A percentile compares a stretch with the other conserved stretches of the same genome.
Conservation (phyloP, 129 eudicot genomes). For the Heracleum sosnowskyi region DNA sequence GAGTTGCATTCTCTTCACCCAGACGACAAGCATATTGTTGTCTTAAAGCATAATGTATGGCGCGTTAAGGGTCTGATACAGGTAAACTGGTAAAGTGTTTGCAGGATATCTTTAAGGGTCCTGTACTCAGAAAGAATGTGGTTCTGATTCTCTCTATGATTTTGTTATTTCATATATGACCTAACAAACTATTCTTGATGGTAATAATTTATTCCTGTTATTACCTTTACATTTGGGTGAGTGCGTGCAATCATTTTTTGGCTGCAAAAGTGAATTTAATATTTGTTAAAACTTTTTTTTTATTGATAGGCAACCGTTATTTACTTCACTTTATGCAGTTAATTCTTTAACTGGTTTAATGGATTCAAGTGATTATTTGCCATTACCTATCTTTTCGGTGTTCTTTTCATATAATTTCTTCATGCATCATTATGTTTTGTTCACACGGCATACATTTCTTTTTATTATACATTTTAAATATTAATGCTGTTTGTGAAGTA, state of each 20-base stretch:
- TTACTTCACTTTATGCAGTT: not conserved
- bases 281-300: no score
- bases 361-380: no score
- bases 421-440: not conserved
- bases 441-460: not conserved
- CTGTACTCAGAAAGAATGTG: not conserved
- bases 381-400: no score
- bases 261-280: not conserved
- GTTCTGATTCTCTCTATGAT: not conserved
- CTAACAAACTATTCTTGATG: not conserved
- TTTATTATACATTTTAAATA: not conserved
- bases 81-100: constrained; percentile 47
- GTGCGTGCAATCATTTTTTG: no score
- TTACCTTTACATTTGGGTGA: not conserved
- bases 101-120: not conserved
- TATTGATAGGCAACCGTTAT: not conserved
- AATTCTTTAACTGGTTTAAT: not conserved
- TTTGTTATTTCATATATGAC: not conserved
- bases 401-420: not conserved
- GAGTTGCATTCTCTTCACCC: constrained; percentile 75
- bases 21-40: constrained; percentile 63
- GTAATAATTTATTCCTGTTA: not conserved
- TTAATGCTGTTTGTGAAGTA: not conserved
- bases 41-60: constrained; percentile 71
- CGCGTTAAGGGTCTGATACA: constrained; percentile 84